Conservation (phyloP, 192 early-diverging fungal species). For the Podochytrium sp. region DNA sequence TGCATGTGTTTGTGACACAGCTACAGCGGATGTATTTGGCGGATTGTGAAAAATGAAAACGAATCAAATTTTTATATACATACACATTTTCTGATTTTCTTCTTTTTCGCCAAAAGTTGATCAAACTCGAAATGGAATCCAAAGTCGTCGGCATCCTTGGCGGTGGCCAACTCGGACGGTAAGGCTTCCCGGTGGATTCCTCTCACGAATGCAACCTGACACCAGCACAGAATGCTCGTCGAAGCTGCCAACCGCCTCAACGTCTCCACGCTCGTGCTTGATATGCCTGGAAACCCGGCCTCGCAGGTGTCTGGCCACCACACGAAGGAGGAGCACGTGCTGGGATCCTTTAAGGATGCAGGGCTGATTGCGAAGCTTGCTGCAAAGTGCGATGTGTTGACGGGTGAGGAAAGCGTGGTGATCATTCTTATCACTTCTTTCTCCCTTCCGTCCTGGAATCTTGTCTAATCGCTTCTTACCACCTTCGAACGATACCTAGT, state of each 20-base stretch:
- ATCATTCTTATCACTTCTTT: neutral
- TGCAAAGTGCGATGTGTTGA: constrained; percentile 76
- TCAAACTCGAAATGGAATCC: constrained; percentile 31
- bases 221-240: constrained; percentile 74
- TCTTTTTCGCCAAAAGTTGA: neutral
- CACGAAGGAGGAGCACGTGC: constrained; percentile 66
- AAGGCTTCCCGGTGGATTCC: constrained; percentile 9
- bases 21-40: neutral
- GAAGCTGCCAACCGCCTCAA: constrained; percentile 94
- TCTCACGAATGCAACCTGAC: neutral
- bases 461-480: neutral
- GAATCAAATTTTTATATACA: neutral
- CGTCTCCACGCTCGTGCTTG: constrained; percentile 82
- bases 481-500: neutral
- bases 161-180: constrained; percentile 96
- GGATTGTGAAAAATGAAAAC: neutral
- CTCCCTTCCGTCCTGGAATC: neutral
- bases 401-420: too few relatives aligned
- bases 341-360: constrained; percentile 84
- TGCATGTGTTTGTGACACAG: neutral
- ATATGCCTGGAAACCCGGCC: constrained; percentile 75
- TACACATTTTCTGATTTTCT: neutral
- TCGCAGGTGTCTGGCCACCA: constrained; percentile 79
- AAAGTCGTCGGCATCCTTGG: constrained; percentile 59
- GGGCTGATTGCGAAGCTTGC: constrained; percentile 80